Evolutionary conservation across 768 basidiomycete genomes (phyloP).

Genomic region (Hygrophoropsis aurantiaca): DNA sequence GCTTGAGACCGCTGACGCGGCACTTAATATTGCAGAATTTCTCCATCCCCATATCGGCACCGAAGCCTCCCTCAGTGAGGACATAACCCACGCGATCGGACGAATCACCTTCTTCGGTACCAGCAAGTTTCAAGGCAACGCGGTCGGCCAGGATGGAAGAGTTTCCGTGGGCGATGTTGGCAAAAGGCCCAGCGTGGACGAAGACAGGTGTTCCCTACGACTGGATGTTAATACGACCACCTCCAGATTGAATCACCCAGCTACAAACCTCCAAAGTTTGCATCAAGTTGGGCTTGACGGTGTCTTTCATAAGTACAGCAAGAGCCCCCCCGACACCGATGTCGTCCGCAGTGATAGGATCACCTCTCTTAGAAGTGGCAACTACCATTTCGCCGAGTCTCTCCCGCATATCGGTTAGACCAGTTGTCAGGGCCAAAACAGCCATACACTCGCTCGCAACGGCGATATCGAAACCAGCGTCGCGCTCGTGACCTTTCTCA

Average conservation of each 20-base stretch:
- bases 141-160: slow-evolving; percentile 98
- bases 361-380: slow-evolving; percentile 87
- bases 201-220: slow-evolving; percentile 92
- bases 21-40: slow-evolving; percentile 99
- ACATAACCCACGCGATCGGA: slow-evolving; percentile 87
- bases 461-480: slow-evolving; percentile 93
- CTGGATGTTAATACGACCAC: too few species aligned
- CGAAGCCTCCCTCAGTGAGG: slow-evolving; percentile 97
- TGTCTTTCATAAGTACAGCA: slow-evolving; percentile 97
- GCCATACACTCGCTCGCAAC: slow-evolving; percentile 99
- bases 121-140: slow-evolving; percentile 94
- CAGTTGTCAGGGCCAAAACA: slow-evolving; percentile 87
- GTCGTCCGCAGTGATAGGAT: slow-evolving; percentile 94
- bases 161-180: slow-evolving; percentile 98
- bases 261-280: slow-evolving; percentile 82
- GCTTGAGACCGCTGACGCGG: slow-evolving; percentile 86
- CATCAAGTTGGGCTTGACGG: slow-evolving; percentile 99
- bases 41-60: slow-evolving; percentile 99
- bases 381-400: slow-evolving; percentile 97
- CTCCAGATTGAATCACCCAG: not conserved
- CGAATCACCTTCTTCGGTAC: slow-evolving; percentile 88
- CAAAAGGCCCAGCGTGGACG: slow-evolving; percentile 98
- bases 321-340: slow-evolving; percentile 94
- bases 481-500: slow-evolving; percentile 86
- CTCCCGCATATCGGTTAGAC: slow-evolving; percentile 87